Percentiles rank a stretch among this genome's conserved stretches.
Conservation (phyloP, 164 flowering plant genomes). For the Santalum album region DNA sequence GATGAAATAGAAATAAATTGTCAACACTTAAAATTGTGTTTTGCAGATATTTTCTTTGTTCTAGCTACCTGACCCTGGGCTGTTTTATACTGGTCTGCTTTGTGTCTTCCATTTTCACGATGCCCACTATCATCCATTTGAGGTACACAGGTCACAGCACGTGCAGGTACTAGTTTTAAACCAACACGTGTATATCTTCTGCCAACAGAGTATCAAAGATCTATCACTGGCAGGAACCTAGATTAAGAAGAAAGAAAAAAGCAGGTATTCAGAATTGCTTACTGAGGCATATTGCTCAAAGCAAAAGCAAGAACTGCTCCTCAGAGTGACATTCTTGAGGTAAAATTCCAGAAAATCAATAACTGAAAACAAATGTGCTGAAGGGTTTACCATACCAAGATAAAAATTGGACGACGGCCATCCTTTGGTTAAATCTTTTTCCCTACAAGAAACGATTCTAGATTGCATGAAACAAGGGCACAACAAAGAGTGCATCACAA, state of each 20-base stretch:
- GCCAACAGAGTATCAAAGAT: neutral
- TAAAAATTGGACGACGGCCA: no score
- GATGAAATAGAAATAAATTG: neutral
- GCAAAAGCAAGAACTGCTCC: neutral
- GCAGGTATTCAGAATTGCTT: neutral
- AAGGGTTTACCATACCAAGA: no score
- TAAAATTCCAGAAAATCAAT: neutral
- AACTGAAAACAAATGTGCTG: no score
- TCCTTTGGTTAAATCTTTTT: no score
- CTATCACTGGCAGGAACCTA: neutral
- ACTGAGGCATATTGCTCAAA: neutral
- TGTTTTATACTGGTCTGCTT: constrained; percentile 55
- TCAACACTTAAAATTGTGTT: neutral
- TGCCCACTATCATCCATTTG: constrained; percentile 79
- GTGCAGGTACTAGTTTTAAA: constrained; percentile 2
- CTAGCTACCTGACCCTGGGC: constrained; percentile 63
- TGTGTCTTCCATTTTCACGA: constrained; percentile 86
- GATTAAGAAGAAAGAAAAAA: neutral
- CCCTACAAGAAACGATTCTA: no score
- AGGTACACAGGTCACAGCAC: neutral
- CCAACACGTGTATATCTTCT: neutral
- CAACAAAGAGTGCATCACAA: no score
- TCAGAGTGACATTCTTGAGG: neutral
- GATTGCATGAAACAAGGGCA: no score
- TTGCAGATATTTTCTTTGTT: neutral